Percentiles rank a stretch among this genome's conserved stretches.
phyloP scores from a whole-genome alignment of 352 stramenopile genomes.

The Blastocystis hominis region DNA sequence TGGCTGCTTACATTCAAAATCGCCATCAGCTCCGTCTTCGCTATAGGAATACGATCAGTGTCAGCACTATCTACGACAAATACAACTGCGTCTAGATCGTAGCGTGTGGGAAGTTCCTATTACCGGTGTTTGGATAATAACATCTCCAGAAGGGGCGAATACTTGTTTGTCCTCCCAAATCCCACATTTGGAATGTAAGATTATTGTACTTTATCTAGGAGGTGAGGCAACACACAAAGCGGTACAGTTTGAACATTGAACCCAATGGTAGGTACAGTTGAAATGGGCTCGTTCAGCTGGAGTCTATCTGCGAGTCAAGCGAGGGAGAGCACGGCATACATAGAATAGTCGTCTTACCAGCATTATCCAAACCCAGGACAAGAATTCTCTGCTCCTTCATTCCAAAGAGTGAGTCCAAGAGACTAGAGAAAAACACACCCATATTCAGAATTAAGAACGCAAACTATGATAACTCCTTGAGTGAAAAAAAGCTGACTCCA shows the following conservation, averaged over 20 bases:
- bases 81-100: constrained; percentile 65
- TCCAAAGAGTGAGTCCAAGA: constrained; percentile 95
- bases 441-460: constrained; percentile 65
- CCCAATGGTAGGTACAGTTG: constrained; percentile 97
- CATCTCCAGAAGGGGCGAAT: constrained; percentile 98
- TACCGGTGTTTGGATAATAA: constrained; percentile 97
- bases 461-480: neutral
- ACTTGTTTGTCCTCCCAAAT: constrained; percentile 96
- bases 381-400: constrained; percentile 98
- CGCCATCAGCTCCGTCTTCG: constrained; percentile 88
- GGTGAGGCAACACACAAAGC: constrained; percentile 51
- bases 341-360: constrained; percentile 98
- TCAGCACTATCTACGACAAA: constrained; percentile 83
- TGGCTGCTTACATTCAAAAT: constrained; percentile 78
- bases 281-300: constrained; percentile 81
- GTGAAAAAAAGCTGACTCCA: neutral
- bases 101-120: constrained; percentile 80
- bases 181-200: constrained; percentile 91
- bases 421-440: constrained; percentile 88
- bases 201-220: constrained; percentile 71
- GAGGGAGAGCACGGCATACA: constrained; percentile 64
- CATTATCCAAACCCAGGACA: constrained; percentile 97
- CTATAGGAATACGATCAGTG: constrained; percentile 86
- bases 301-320: constrained; percentile 43
- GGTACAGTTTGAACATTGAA: constrained; percentile 80